Evolutionary conservation across 106 monocot species (phyloP).

Genomic region (Phalaenopsis equestris): DNA sequence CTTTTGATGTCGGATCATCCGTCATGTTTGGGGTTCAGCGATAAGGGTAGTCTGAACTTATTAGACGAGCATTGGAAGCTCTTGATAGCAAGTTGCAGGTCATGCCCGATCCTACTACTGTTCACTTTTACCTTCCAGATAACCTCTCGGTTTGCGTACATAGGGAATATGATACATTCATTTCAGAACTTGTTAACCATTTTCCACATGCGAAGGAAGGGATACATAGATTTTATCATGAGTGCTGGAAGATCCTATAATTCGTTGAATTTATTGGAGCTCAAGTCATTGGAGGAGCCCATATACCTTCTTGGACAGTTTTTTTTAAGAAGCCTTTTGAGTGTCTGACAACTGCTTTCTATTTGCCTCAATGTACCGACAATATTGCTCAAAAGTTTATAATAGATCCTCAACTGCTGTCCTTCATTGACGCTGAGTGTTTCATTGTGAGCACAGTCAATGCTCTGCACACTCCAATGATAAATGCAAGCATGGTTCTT

Average conservation of each 20-base stretch:
- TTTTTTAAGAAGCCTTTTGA: constrained; percentile 77
- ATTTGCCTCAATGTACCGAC: constrained; percentile 94
- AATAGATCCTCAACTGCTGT: constrained; percentile 68
- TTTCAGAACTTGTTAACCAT: constrained; percentile 49
- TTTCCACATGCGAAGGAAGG: constrained; percentile 92
- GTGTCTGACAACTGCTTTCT: constrained; percentile 90
- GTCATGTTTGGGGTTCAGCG: too few relatives aligned
- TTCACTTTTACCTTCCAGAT: constrained; percentile 81
- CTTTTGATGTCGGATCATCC: too few relatives aligned
- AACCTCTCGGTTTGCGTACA: constrained; percentile 75
- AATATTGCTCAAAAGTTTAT: constrained; percentile 83
- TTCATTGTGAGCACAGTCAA: constrained; percentile 98
- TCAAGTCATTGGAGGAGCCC: constrained; percentile 97
- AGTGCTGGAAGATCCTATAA: constrained; percentile 99
- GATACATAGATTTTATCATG: constrained; percentile 70
- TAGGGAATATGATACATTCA: constrained; percentile 61
- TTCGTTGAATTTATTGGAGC: constrained; percentile 82
- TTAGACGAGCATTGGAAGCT: constrained; percentile 78
- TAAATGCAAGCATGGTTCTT: constrained; percentile 97
- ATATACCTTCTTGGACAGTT: constrained; percentile 97
- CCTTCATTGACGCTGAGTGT: constrained; percentile 99
- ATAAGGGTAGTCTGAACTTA: constrained; percentile 84
- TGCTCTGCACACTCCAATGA: constrained; percentile 97
- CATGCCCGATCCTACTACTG: constrained; percentile 88
- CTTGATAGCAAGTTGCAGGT: constrained; percentile 68